Evolutionary conservation across 345 rosid genomes (phyloP).

Genomic region (Citrus sinensis): DVS_A1.0 CM039163.1:44001501-44002000

Average conservation of each 20-base stretch:
- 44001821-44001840: neutral
- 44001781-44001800: neutral
- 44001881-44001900: neutral
- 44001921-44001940: neutral
- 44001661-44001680: slow-evolving; percentile 93
- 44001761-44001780: neutral
- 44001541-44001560: neutral
- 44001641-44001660: slow-evolving; percentile 55
- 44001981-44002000: neutral
- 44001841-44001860: neutral
- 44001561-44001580: neutral
- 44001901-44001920: neutral
- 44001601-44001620: neutral
- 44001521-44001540: neutral
- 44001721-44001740: slow-evolving; percentile 91
- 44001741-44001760: slow-evolving; percentile 78
- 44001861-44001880: neutral
- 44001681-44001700: slow-evolving; percentile 89
- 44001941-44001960: neutral
- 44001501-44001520: neutral
- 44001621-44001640: slow-evolving; percentile 2
- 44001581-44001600: neutral
- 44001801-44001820: neutral
- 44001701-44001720: slow-evolving; percentile 87
- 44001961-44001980: neutral